Base-by-base conservation (phyloP, 1,284 basidiomycete species). In the Macrocystidia cucumis region DNA sequence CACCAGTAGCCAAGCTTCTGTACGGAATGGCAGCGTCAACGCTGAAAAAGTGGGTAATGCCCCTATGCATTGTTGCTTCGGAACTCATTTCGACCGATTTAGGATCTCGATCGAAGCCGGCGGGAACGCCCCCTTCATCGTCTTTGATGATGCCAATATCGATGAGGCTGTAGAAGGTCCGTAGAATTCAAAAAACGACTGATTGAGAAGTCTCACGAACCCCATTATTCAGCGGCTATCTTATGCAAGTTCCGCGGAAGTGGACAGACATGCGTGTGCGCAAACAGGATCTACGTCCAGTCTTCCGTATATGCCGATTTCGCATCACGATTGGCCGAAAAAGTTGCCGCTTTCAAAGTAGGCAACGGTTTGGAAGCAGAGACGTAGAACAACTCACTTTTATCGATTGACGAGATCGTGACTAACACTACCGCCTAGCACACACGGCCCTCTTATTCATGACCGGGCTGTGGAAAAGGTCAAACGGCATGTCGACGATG, bases 141-240 rank as follows among this genome's bases (percentile, higher is more conserved):
- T 99, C 5, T 98, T 99, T 54, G 88, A 92, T 42, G 96, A 98
- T 52, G 93, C 93, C 0, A 84, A 98, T 54, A 73, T 99, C 35
- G 88, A 92, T 42, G 81, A 84, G 35, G 96, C 96, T 17, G 89
- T 98, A n/a, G 81, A 84, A 44, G 78, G 83, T 80, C 41, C 19
- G 54, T 45, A 22, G 19, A n/a, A 7, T 32, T 9, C 22, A 13
- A 21, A n/a, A n/a, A 14, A n/a, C 31, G 3, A 25, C 12, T 18
- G 9, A 1, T 3, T 17, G n/a, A 29, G 28, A 20, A 9, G 2
- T 3, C 30, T 12, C 16, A 13, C 29, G 40, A 13, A 40, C 27
- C 32, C 22, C 19, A 21, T 14, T 12, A 31, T 32, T 2, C 43
- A 86, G 91, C 69, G 33, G 89, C 89, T 3, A 72, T 96, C 43